A percentile compares a stretch with the other conserved stretches of the same genome.
These are phyloP conservation scores for Beta lomatogona DNA, from an alignment of 179 eudicot genomes.

Conservation along the genomic window DNA sequence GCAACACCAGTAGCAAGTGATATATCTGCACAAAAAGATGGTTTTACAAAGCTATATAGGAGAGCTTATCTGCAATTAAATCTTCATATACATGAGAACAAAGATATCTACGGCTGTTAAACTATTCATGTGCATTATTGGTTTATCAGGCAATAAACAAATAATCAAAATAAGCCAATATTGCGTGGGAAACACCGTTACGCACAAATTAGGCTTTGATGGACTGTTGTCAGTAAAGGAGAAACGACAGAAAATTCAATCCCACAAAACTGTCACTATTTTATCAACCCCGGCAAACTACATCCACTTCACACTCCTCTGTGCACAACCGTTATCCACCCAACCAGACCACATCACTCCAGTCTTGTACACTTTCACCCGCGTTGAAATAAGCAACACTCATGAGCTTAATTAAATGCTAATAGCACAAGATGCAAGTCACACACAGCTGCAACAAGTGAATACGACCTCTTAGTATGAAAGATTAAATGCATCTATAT, in stretches of 20 bases:
- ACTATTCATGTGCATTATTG: background rate
- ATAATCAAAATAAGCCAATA: background rate
- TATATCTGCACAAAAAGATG: constrained; percentile 50
- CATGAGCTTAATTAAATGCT: background rate
- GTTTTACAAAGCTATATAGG: background rate
- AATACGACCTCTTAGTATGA: background rate
- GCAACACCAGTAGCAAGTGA: constrained; percentile 81
- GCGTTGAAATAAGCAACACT: background rate
- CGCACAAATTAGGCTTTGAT: too few species aligned
- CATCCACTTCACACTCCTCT: background rate
- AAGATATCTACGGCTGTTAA: too few species aligned
- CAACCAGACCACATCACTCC: background rate
- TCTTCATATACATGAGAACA: background rate
- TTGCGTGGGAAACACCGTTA: background rate
- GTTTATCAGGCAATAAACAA: background rate
- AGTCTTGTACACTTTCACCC: background rate
- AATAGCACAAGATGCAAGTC: background rate
- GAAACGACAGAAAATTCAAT: too few species aligned
- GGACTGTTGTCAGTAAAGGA: too few species aligned
- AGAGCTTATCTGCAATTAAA: background rate
- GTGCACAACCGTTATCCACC: background rate
- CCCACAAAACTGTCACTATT: background rate
- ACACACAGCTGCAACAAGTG: background rate
- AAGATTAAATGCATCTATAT: background rate
- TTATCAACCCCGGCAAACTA: background rate